Evolutionary conservation across 2,329 filamentous ascomycete species (phyloP).

Genomic region (Aspergillus terreus): DNA sequence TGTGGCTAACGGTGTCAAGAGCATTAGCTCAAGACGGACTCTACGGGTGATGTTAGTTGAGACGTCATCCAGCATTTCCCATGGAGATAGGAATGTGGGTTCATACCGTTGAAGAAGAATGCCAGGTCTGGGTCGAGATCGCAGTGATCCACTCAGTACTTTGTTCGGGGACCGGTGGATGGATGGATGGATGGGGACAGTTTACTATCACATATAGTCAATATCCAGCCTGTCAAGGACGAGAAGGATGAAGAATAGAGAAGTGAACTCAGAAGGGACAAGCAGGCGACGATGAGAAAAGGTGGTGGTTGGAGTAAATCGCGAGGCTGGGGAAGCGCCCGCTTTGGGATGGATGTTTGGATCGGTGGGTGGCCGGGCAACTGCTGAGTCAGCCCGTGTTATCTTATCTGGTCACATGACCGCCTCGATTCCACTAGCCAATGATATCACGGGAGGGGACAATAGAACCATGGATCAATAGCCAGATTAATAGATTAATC

Average conservation of each 20-base stretch:
- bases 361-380: conserved; percentile 24
- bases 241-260: conserved; percentile 2
- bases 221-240: neutral
- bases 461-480: too few species aligned
- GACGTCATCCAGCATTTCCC: conserved; percentile 1
- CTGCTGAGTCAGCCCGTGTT: conserved; percentile 24
- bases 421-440: neutral
- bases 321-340: conserved; percentile 30
- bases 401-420: conserved; percentile 3
- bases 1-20: conserved; percentile 27
- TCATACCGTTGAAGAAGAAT: conserved; percentile 1
- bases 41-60: conserved; percentile 10
- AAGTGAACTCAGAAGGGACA: conserved; percentile 8
- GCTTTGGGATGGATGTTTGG: conserved; percentile 21
- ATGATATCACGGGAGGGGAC: too few species aligned
- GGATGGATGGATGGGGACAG: too few species aligned
- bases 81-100: conserved; percentile 5
- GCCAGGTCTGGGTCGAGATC: too few species aligned
- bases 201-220: too few species aligned
- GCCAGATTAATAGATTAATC: too few species aligned
- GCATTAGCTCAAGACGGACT: conserved; percentile 33
- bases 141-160: too few species aligned
- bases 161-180: too few species aligned
- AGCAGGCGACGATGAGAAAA: conserved; percentile 18
- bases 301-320: conserved; percentile 34